Conservation (phyloP, 2,329 filamentous ascomycete genomes). For the Ambrosiella cleistominuta region DNA sequence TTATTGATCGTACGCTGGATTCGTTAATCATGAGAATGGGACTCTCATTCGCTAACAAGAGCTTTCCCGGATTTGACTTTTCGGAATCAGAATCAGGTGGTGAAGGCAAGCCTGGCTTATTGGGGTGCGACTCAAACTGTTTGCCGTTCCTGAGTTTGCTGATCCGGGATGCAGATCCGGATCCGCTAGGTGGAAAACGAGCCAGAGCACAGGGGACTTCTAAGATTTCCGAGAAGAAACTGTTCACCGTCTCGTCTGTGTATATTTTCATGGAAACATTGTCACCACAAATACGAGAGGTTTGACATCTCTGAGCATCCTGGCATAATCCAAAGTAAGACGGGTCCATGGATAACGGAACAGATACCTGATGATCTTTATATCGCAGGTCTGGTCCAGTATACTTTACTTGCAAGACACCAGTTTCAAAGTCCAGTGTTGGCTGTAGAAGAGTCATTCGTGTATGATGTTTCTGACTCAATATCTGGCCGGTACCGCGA, state of each 20-base stretch:
- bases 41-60: slow-evolving; percentile 81
- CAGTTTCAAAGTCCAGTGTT: slow-evolving; percentile 48
- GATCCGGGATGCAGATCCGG: slow-evolving; percentile 42
- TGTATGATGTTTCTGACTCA: slow-evolving; percentile 80
- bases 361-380: slow-evolving; percentile 22
- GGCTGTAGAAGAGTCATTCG: slow-evolving; percentile 75
- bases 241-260: slow-evolving; percentile 42
- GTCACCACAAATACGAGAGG: slow-evolving; percentile 69
- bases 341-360: slow-evolving; percentile 54
- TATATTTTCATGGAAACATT: slow-evolving; percentile 55
- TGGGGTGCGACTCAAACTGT: neutral
- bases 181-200: slow-evolving; percentile 56
- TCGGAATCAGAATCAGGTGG: slow-evolving; percentile 41
- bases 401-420: slow-evolving; percentile 45
- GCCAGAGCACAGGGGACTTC: slow-evolving; percentile 69
- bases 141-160: slow-evolving; percentile 34
- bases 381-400: slow-evolving; percentile 19
- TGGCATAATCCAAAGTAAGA: slow-evolving; percentile 25
- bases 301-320: neutral
- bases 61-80: slow-evolving; percentile 26
- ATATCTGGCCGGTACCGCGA: slow-evolving; percentile 60
- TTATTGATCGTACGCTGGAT: slow-evolving; percentile 63
- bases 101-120: slow-evolving; percentile 23
- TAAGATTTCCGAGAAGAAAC: slow-evolving; percentile 61
- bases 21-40: slow-evolving; percentile 74